Base-by-base conservation (phyloP, 2,329 filamentous ascomycete genomes). In the Aspergillus tamarii region DNA sequence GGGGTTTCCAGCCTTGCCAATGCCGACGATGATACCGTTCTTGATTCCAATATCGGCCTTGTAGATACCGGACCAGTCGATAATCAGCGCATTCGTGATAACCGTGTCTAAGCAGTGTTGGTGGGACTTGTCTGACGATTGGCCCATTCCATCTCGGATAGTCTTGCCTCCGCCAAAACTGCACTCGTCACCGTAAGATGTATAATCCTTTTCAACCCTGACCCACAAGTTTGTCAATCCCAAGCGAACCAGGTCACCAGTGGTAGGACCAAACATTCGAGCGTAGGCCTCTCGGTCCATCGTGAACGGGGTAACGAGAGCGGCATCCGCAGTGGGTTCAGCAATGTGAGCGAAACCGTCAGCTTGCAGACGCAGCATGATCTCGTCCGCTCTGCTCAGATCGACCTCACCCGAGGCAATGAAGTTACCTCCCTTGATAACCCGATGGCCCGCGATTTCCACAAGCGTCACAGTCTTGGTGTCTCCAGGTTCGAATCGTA, bases 21-120 rank as follows among this genome's bases (percentile, higher is more conserved):
- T 94, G 0, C 88, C 94, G 32, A 90, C 89, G 72, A 98, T 97
- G 45, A 91, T 76, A 2, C 94, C 94, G 69, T 93, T 80, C 78
- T 96, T 97, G 77, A 98, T 89, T 32, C 94, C 94, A 74, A 98
- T 96, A 77, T 98, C 94, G 7, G 94, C 94, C 81, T 98, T 98
- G 84, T 92, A 96, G 73, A 98, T 97, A 55, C 94, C 94, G 1
- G 87, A 90, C 86, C 91, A 96, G 80, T 98, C 94, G 23, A 98
- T 85, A 43, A 98, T 90, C 67, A 98, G 81, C 6, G 94, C 94
- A 72, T 97, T 98, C 1, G 89, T 92, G 64, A 98, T 88, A 28
- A 97, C 92, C 54, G 94, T 86, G 76, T 98, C 94, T 63, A 97
- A 81, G 28, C 87, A 88, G 28, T 94, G 88, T 2, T 84, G 82